These are phyloP conservation scores for Leccinum obscurum DNA, from an alignment of 768 basidiomycete genomes.

Conservation along the genomic window DNA sequence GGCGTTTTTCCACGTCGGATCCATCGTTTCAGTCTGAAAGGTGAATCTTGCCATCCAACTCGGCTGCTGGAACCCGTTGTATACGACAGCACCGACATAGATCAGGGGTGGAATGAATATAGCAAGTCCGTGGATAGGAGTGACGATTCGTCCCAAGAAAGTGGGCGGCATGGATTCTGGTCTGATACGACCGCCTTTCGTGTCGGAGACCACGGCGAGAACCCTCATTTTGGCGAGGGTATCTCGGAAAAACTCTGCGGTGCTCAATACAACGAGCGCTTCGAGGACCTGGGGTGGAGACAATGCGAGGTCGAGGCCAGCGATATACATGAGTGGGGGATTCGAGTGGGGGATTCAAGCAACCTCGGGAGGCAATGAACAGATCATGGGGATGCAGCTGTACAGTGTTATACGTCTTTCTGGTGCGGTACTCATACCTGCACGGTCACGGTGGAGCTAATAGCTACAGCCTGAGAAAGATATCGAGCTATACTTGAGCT, in stretches of 20 bases:
- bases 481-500: too few relatives aligned
- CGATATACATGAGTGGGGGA: constrained; percentile 14
- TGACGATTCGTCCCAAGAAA: constrained; percentile 24
- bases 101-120: constrained; percentile 20
- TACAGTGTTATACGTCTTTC: too few relatives aligned
- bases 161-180: constrained; percentile 15
- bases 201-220: constrained; percentile 1
- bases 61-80: constrained; percentile 30
- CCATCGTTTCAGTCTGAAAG: constrained; percentile 11
- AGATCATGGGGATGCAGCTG: too few relatives aligned
- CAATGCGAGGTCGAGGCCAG: constrained; percentile 13
- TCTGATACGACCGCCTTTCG: constrained; percentile 18
- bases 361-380: too few relatives aligned
- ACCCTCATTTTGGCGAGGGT: not conserved
- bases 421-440: too few relatives aligned
- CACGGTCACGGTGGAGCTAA: too few relatives aligned
- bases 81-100: constrained; percentile 24
- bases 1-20: constrained; percentile 11
- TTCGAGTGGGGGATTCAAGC: too few relatives aligned
- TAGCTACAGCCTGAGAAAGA: too few relatives aligned
- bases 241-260: constrained; percentile 9
- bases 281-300: constrained; percentile 13
- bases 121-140: constrained; percentile 26
- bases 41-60: constrained; percentile 29
- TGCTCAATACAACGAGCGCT: constrained; percentile 15